Conservation (phyloP, 768 basidiomycete genomes). For the Macrolepiota albuminosa region DNA sequence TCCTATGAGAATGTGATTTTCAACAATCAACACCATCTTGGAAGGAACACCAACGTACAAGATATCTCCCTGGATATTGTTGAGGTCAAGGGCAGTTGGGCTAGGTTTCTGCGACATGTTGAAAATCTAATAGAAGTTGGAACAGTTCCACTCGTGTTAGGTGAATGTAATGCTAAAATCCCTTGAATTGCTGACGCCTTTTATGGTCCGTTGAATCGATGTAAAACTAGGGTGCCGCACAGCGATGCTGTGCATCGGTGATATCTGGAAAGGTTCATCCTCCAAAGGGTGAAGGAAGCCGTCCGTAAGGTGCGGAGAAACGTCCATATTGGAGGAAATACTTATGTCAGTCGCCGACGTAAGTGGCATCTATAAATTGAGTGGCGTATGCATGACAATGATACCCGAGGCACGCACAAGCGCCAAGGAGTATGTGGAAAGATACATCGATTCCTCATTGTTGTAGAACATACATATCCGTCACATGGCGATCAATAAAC, state of each 20-base stretch:
- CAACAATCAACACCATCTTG: neutral
- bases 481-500: neutral
- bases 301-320: neutral
- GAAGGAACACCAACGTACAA: conserved; percentile 25
- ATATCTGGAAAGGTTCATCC: neutral
- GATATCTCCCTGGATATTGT: conserved; percentile 45
- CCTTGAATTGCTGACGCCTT: neutral
- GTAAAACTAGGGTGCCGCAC: neutral
- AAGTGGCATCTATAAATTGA: neutral
- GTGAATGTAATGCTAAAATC: neutral
- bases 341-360: neutral
- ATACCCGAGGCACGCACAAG: neutral
- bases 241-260: neutral
- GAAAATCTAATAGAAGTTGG: neutral
- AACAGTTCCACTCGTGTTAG: neutral
- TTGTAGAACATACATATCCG: neutral
- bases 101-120: conserved; percentile 18
- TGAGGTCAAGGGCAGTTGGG: conserved; percentile 26
- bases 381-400: neutral
- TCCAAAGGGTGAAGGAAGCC: neutral
- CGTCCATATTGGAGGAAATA: neutral
- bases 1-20: conserved; percentile 24
- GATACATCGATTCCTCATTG: too few species aligned
- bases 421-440: neutral
- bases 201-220: neutral